phyloP scores from a whole-genome alignment of 805 yeast species.

The Alloascoidea hylecoeti region DNA sequence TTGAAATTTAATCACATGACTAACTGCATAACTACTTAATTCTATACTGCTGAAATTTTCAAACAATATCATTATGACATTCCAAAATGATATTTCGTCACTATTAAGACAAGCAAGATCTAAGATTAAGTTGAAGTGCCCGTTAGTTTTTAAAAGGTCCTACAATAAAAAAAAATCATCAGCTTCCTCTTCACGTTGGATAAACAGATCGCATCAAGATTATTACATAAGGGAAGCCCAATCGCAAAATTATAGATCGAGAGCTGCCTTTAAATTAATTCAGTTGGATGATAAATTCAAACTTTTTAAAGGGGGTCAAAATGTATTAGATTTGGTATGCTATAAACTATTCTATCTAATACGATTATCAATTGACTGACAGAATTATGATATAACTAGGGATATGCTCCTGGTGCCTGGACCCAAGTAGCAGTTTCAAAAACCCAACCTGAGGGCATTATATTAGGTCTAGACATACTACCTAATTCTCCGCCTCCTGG shows the following conservation, averaged over 20 bases:
- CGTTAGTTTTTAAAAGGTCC: no score
- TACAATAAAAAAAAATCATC: slow-evolving; percentile 19
- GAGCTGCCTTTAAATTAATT: slow-evolving; percentile 83
- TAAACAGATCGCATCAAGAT: slow-evolving; percentile 56
- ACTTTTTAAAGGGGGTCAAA: slow-evolving; percentile 38
- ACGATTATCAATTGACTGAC: not conserved
- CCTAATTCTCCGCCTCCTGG: slow-evolving; percentile 73
- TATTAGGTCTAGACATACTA: slow-evolving; percentile 74
- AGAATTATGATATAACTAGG: slow-evolving; percentile 9
- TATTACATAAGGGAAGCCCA: slow-evolving; percentile 54
- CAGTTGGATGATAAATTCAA: slow-evolving; percentile 57
- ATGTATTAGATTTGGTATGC: slow-evolving; percentile 62
- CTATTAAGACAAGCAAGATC: no score
- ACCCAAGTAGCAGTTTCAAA: slow-evolving; percentile 63
- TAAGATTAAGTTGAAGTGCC: no score
- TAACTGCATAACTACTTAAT: no score
- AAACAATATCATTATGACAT: no score
- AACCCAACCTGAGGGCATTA: slow-evolving; percentile 33
- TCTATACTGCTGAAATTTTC: no score
- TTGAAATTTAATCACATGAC: no score
- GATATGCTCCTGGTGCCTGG: slow-evolving; percentile 95
- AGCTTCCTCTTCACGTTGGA: slow-evolving; percentile 58
- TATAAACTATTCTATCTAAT: slow-evolving; percentile 10
- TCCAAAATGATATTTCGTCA: no score
- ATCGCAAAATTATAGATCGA: slow-evolving; percentile 45